phyloP scores from a whole-genome alignment of 805 yeast genomes.

The Kluyveromyces siamensis region DNA sequence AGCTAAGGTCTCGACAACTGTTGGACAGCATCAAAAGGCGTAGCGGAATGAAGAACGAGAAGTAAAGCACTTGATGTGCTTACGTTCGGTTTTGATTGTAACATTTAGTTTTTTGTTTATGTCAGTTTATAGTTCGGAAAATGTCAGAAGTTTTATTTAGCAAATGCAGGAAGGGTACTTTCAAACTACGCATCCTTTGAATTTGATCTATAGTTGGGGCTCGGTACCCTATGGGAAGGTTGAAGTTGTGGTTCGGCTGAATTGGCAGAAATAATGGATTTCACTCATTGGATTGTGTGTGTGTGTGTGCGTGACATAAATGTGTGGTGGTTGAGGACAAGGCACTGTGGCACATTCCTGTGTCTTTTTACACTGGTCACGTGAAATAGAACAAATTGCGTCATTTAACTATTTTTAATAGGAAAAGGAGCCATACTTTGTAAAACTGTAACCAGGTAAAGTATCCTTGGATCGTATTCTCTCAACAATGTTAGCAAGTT shows the following conservation, averaged over 20 bases:
- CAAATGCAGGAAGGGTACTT: too few relatives aligned
- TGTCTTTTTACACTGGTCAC: background rate
- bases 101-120: too few relatives aligned
- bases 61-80: background rate
- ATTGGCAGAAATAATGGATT: background rate
- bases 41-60: slow-evolving; percentile 4
- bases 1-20: slow-evolving; percentile 19
- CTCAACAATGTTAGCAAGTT: background rate
- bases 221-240: too few relatives aligned
- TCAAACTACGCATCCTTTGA: too few relatives aligned
- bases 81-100: too few relatives aligned
- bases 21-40: slow-evolving; percentile 19
- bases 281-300: background rate
- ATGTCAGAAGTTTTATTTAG: too few relatives aligned
- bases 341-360: background rate
- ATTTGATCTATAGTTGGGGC: too few relatives aligned
- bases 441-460: background rate
- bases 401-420: background rate
- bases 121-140: too few relatives aligned
- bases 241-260: background rate
- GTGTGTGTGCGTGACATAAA: background rate
- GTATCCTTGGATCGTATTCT: too few relatives aligned
- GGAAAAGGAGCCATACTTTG: background rate
- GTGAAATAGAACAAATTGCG: background rate
- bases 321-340: background rate